Conservation (phyloP, 345 rosid genomes). For the Laguncularia racemosa region DNA sequence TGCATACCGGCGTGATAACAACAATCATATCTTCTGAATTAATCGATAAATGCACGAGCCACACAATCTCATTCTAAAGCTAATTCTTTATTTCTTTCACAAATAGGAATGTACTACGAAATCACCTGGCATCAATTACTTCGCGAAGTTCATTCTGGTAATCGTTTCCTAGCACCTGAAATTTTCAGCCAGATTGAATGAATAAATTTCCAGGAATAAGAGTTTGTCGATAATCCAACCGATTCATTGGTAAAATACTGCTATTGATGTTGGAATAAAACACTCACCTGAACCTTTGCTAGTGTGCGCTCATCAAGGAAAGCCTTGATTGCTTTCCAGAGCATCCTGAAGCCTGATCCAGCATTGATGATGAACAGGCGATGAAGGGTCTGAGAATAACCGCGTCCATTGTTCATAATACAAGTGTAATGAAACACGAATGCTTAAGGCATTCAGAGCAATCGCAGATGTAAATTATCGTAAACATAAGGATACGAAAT, state of each 20-base stretch:
- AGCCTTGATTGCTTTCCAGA: constrained; percentile 50
- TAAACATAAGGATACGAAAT: no score
- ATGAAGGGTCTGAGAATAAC: constrained; percentile 31
- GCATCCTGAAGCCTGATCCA: constrained; percentile 55
- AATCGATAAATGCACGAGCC: no score
- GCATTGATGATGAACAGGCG: constrained; percentile 51
- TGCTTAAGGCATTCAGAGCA: no score
- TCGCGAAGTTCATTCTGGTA: constrained; percentile 30
- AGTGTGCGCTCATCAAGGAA: constrained; percentile 48
- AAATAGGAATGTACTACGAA: not conserved
- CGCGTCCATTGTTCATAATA: not conserved
- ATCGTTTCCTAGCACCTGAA: constrained; percentile 48
- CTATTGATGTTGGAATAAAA: not conserved
- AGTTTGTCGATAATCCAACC: no score
- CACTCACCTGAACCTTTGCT: constrained; percentile 43
- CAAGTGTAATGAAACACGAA: no score
- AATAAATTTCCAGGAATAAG: no score
- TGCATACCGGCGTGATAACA: constrained; percentile 10
- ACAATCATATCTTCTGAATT: not conserved
- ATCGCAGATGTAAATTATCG: no score
- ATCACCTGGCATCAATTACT: constrained; percentile 40
- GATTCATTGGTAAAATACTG: no score
- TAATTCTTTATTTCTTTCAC: no score
- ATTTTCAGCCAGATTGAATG: not conserved
- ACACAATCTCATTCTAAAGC: no score